Evolutionary conservation across 2,329 filamentous ascomycete species (phyloP).

Genomic region (Moelleriella libera): DNA sequence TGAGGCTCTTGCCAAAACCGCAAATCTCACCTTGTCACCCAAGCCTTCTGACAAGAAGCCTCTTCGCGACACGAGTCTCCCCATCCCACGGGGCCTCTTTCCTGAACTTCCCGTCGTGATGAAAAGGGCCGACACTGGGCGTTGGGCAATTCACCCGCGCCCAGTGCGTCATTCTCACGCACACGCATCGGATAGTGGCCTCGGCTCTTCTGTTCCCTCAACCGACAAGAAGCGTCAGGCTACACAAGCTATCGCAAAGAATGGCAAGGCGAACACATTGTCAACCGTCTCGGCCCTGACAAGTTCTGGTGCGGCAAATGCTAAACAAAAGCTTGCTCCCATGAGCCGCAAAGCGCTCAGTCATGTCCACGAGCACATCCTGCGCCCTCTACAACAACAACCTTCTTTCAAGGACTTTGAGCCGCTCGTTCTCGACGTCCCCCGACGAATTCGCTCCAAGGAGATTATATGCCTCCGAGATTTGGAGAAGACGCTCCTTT

Average conservation of each 20-base stretch:
- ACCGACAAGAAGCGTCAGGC: conserved; percentile 34
- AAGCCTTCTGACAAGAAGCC: conserved; percentile 13
- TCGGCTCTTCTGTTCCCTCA: conserved; percentile 68
- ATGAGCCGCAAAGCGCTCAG: conserved; percentile 58
- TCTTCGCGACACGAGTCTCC: conserved; percentile 41
- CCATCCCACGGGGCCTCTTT: conserved; percentile 41
- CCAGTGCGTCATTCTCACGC: conserved; percentile 43
- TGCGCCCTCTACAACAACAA: conserved; percentile 65
- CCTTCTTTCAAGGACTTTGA: conserved; percentile 66
- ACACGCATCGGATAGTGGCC: conserved; percentile 73
- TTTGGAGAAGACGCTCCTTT: conserved; percentile 84
- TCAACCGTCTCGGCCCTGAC: conserved; percentile 43
- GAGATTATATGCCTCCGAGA: conserved; percentile 86
- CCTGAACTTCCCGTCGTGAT: conserved; percentile 42
- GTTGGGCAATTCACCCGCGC: conserved; percentile 38
- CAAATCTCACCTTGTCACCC: conserved; percentile 23
- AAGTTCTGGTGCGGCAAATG: conserved; percentile 37
- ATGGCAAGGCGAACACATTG: conserved; percentile 16
- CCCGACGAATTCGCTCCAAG: conserved; percentile 65
- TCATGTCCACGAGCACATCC: conserved; percentile 66
- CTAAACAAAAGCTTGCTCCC: conserved; percentile 35
- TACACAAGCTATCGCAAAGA: conserved; percentile 14
- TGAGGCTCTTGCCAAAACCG: conserved; percentile 38
- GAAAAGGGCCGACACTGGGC: conserved; percentile 26
- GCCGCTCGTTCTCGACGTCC: conserved; percentile 63